These are phyloP conservation scores for Triadica sebifera DNA, from an alignment of 345 rosid species.

Conservation along the genomic window DNA sequence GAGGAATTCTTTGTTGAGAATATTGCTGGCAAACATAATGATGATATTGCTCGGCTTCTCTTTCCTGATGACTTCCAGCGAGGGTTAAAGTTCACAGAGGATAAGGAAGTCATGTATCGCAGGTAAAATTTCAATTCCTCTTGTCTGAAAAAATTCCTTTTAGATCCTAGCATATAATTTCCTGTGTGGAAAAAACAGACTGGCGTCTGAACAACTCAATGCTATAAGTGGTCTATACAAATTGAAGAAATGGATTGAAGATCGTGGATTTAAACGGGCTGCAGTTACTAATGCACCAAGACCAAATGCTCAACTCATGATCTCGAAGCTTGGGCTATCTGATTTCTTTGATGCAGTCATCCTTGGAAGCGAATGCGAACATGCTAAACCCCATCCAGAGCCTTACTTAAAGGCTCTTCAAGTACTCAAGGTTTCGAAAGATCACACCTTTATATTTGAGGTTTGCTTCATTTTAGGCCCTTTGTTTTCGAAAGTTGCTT, in stretches of 20 bases:
- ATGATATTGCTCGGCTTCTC: conserved; percentile 59
- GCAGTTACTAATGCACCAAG: conserved; percentile 95
- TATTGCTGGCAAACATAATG: conserved; percentile 80
- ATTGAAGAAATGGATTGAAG: conserved; percentile 82
- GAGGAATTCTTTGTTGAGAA: conserved; percentile 65
- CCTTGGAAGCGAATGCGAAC: conserved; percentile 74
- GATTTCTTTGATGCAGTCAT: conserved; percentile 78
- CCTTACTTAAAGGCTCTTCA: conserved; percentile 90
- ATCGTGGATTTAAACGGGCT: conserved; percentile 78
- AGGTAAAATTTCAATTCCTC: conserved; percentile 39
- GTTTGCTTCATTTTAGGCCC: conserved; percentile 27
- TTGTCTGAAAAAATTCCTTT: background rate
- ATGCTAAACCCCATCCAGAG: conserved; percentile 79
- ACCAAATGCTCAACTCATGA: conserved; percentile 78
- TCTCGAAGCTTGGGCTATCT: conserved; percentile 67
- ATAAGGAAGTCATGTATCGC: conserved; percentile 79
- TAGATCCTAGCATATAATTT: conserved; percentile 1
- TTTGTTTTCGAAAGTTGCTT: background rate
- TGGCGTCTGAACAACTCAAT: conserved; percentile 58
- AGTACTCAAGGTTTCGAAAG: conserved; percentile 70
- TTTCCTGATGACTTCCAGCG: conserved; percentile 68
- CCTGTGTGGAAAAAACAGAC: conserved; percentile 37
- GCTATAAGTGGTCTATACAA: conserved; percentile 63
- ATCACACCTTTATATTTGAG: conserved; percentile 79
- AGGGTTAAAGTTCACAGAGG: conserved; percentile 58